These are phyloP conservation scores for Pontederia paniculata DNA, from an alignment of 176 grass and related monocot species.

Conservation along the genomic window DNA sequence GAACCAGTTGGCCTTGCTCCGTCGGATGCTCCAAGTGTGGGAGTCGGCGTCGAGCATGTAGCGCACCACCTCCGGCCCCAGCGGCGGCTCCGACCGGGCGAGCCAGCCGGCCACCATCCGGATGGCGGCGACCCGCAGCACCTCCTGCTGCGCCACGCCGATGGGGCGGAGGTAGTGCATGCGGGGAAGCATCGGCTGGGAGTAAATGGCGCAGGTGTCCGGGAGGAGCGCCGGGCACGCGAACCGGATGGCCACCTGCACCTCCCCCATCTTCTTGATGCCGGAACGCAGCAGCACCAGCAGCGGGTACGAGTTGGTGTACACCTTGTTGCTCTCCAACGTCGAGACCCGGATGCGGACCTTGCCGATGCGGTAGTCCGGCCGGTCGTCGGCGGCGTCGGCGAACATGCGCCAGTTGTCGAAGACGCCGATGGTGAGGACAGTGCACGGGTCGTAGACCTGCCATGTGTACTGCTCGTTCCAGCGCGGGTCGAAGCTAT, in stretches of 20 bases:
- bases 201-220: slow-evolving; percentile 80
- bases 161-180: slow-evolving; percentile 92
- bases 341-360: slow-evolving; percentile 83
- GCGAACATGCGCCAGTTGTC: slow-evolving; percentile 98
- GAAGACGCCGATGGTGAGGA: slow-evolving; percentile 79
- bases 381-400: slow-evolving; percentile 34
- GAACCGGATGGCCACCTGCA: slow-evolving; percentile 90
- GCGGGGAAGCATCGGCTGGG: slow-evolving; percentile 63
- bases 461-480: slow-evolving; percentile 99
- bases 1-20: slow-evolving; percentile 97
- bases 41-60: slow-evolving; percentile 83
- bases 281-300: slow-evolving; percentile 71
- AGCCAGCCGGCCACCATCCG: slow-evolving; percentile 61
- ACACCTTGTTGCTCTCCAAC: slow-evolving; percentile 72
- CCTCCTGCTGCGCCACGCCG: slow-evolving; percentile 81
- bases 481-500: slow-evolving; percentile 81
- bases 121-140: slow-evolving; percentile 61
- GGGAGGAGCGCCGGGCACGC: slow-evolving; percentile 44
- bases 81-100: slow-evolving; percentile 64
- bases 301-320: slow-evolving; percentile 69
- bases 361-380: slow-evolving; percentile 87
- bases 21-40: slow-evolving; percentile 81
- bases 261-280: slow-evolving; percentile 92
- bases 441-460: slow-evolving; percentile 95
- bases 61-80: slow-evolving; percentile 71